phyloP scores from a whole-genome alignment of 2,329 filamentous ascomycete genomes.

The Botrytis tulipae region DNA sequence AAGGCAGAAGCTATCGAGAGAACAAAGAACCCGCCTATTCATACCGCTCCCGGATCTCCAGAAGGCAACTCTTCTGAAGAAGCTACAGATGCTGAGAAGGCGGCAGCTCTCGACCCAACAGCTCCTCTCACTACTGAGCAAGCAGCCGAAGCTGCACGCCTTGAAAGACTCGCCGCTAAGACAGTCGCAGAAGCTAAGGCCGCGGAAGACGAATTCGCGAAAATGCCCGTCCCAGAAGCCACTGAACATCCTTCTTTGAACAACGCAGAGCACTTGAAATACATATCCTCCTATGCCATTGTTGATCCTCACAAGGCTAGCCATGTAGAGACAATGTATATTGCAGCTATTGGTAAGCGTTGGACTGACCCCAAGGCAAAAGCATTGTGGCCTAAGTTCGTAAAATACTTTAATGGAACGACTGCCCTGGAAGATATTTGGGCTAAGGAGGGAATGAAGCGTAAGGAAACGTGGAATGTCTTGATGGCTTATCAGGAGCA shows the following conservation, averaged over 20 bases:
- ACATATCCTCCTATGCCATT: constrained; percentile 65
- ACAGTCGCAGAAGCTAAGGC: constrained; percentile 52
- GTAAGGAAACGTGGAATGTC: constrained; percentile 73
- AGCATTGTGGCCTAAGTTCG: constrained; percentile 69
- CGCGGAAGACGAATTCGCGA: constrained; percentile 34
- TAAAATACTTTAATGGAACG: constrained; percentile 82
- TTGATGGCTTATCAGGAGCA: constrained; percentile 66
- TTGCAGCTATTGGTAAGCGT: constrained; percentile 57
- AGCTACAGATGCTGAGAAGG: constrained; percentile 19
- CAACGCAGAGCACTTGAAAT: constrained; percentile 54
- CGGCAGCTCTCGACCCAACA: constrained; percentile 30
- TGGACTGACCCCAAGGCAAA: constrained; percentile 52
- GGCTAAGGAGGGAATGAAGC: constrained; percentile 80
- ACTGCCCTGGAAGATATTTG: constrained; percentile 84
- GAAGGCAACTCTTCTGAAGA: constrained; percentile 19
- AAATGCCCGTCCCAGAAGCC: constrained; percentile 43
- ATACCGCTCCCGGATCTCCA: constrained; percentile 22
- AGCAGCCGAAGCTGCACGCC: constrained; percentile 59
- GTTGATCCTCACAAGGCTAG: constrained; percentile 76
- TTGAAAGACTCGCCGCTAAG: constrained; percentile 56
- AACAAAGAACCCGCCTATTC: constrained; percentile 35
- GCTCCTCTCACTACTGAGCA: constrained; percentile 50
- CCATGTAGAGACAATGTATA: constrained; percentile 72
- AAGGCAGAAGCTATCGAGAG: constrained; percentile 52
- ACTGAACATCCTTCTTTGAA: constrained; percentile 58